These are phyloP conservation scores for Solanum phureja DNA, from an alignment of 257 asterid genomes.

Conservation along the genomic window DNA sequence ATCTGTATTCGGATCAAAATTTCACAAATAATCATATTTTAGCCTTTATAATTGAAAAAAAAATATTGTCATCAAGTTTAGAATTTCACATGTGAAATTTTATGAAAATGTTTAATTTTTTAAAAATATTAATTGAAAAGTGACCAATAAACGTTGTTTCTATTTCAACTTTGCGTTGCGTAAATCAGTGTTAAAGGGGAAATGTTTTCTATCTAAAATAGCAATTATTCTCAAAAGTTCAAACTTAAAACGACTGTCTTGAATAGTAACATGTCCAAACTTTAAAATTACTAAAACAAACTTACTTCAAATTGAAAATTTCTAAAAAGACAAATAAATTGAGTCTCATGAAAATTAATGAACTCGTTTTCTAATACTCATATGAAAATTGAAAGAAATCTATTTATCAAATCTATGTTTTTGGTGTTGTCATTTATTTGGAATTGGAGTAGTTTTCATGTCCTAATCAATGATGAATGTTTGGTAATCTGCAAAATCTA, in stretches of 20 bases:
- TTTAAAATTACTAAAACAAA: background rate
- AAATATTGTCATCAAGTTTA: background rate
- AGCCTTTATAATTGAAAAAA: background rate
- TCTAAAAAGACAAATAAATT: background rate
- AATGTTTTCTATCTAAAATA: too few relatives aligned
- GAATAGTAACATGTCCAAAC: too few relatives aligned
- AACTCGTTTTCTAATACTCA: background rate
- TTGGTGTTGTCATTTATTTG: background rate
- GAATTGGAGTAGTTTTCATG: background rate
- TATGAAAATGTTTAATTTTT: background rate
- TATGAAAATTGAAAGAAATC: background rate
- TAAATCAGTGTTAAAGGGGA: background rate
- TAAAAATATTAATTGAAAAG: background rate
- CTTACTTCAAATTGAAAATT: background rate
- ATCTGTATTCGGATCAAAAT: background rate
- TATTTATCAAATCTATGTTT: background rate
- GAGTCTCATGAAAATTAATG: background rate
- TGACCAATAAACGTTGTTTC: background rate
- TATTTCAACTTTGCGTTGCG: background rate
- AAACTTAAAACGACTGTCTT: background rate
- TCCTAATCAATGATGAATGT: background rate
- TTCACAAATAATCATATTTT: background rate
- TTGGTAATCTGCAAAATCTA: background rate
- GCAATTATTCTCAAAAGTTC: background rate
- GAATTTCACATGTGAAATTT: background rate